Conservation (phyloP, 495 filamentous ascomycete genomes). For the Terfezia boudieri region DNA sequence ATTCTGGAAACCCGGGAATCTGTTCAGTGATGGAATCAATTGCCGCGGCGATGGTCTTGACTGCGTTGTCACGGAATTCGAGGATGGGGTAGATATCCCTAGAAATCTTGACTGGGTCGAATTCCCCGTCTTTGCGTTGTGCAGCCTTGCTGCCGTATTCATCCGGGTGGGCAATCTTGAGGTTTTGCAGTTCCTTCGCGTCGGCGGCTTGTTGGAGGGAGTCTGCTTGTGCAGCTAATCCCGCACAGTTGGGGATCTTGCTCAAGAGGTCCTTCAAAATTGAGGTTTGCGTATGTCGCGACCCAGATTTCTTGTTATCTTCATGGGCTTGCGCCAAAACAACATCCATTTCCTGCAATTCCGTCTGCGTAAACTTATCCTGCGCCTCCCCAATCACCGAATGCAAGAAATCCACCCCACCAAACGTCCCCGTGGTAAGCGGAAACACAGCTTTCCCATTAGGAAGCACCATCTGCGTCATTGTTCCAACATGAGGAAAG, state of each 20-base stretch:
- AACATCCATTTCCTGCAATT: slow-evolving; percentile 75
- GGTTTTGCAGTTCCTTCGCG: slow-evolving; percentile 47
- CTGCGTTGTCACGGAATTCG: slow-evolving; percentile 80
- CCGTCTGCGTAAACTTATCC: slow-evolving; percentile 87
- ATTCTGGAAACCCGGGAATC: slow-evolving; percentile 47
- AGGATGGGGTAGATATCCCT: slow-evolving; percentile 85
- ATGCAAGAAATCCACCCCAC: slow-evolving; percentile 88
- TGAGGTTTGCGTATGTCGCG: slow-evolving; percentile 20
- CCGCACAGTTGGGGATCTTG: slow-evolving; percentile 58
- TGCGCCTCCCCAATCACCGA: slow-evolving; percentile 90
- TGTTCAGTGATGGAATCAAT: slow-evolving; percentile 38
- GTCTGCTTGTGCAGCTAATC: slow-evolving; percentile 54
- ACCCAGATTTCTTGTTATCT: slow-evolving; percentile 17
- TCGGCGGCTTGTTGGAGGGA: slow-evolving; percentile 52
- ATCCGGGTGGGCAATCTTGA: slow-evolving; percentile 5
- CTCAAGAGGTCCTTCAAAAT: slow-evolving; percentile 43
- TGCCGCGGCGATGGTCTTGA: slow-evolving; percentile 54
- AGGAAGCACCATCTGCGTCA: slow-evolving; percentile 38
- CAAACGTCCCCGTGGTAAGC: slow-evolving; percentile 67
- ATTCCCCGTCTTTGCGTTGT: slow-evolving; percentile 17
- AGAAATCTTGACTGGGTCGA: slow-evolving; percentile 64
- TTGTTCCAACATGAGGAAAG: slow-evolving; percentile 64
- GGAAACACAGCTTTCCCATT: slow-evolving; percentile 59
- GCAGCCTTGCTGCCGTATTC: slow-evolving; percentile 3
- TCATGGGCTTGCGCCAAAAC: slow-evolving; percentile 38